These are phyloP conservation scores for Scutellaria baicalensis DNA, from an alignment of 257 asterid species.

Conservation along the genomic window DNA sequence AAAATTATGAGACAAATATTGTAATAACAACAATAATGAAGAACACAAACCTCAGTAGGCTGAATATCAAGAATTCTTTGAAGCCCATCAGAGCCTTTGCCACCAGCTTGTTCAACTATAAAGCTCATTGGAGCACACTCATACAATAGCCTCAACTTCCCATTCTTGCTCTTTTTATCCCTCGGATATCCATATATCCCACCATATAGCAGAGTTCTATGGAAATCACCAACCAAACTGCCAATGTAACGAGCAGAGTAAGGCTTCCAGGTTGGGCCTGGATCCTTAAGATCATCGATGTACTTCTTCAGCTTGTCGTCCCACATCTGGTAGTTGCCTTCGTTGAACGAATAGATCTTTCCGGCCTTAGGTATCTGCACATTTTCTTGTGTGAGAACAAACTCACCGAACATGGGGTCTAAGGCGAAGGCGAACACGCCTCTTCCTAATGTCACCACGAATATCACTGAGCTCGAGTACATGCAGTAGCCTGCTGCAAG, in stretches of 20 bases:
- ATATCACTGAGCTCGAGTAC: slow-evolving; percentile 89
- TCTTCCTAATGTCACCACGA: slow-evolving; percentile 63
- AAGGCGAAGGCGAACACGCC: slow-evolving; percentile 80
- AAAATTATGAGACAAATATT: not conserved
- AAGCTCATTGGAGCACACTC: slow-evolving; percentile 98
- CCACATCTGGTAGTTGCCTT: slow-evolving; percentile 91
- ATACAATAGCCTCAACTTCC: slow-evolving; percentile 84
- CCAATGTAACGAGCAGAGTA: slow-evolving; percentile 88
- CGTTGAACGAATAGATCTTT: slow-evolving; percentile 78
- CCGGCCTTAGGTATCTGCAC: slow-evolving; percentile 79
- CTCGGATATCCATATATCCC: slow-evolving; percentile 90
- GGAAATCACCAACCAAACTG: slow-evolving; percentile 90
- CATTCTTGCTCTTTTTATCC: slow-evolving; percentile 79
- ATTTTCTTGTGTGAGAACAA: slow-evolving; percentile 71
- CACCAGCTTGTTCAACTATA: slow-evolving; percentile 94
- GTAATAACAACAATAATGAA: not conserved
- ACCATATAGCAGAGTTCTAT: slow-evolving; percentile 71
- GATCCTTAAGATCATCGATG: slow-evolving; percentile 81
- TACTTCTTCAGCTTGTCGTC: slow-evolving; percentile 82
- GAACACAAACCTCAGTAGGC: slow-evolving; percentile 63
- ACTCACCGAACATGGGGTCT: slow-evolving; percentile 91
- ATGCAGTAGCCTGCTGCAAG: slow-evolving; percentile 95
- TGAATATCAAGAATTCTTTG: slow-evolving; percentile 70
- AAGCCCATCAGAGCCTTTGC: slow-evolving; percentile 85
- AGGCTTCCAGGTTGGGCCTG: slow-evolving; percentile 91